Evolutionary conservation across 805 yeast genomes (phyloP).

Genomic region (Naumovozyma castellii): DNA sequence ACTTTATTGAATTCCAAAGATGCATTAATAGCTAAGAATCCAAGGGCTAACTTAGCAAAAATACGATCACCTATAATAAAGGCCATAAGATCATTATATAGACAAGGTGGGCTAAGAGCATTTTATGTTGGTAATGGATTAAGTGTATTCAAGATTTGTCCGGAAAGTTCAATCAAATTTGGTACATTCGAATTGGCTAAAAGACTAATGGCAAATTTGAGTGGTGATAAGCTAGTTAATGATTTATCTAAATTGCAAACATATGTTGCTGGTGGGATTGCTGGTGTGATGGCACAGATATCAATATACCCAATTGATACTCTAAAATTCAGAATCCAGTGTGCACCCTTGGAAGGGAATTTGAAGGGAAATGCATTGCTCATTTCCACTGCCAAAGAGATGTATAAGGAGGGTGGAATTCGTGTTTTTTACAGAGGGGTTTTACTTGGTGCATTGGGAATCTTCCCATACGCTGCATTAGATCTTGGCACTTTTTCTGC

Average conservation of each 20-base stretch:
- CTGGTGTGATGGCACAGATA: conserved; percentile 89
- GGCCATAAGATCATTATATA: conserved; percentile 73
- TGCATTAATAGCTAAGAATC: conserved; percentile 35
- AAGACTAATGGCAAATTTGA: conserved; percentile 57
- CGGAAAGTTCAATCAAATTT: conserved; percentile 95
- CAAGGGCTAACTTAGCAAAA: conserved; percentile 32
- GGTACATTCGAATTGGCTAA: conserved; percentile 91
- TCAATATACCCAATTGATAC: conserved; percentile 95
- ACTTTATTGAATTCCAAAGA: conserved; percentile 53
- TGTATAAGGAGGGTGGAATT: conserved; percentile 74
- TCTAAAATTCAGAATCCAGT: conserved; percentile 83
- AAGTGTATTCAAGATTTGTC: conserved; percentile 87
- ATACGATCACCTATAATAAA: conserved; percentile 67
- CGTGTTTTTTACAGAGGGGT: conserved; percentile 78
- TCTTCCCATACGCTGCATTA: conserved; percentile 94
- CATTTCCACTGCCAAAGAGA: conserved; percentile 57
- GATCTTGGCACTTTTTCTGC: conserved; percentile 91
- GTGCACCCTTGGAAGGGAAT: conserved; percentile 66
- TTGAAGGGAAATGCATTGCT: conserved; percentile 55
- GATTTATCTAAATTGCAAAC: conserved; percentile 70
- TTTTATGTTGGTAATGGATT: conserved; percentile 95
- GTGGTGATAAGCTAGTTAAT: conserved; percentile 63
- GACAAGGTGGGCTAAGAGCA: conserved; percentile 77
- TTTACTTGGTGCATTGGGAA: conserved; percentile 85
- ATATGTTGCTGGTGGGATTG: conserved; percentile 89